Percentiles rank a stretch among this genome's conserved stretches.
Evolutionary conservation across 2,329 filamentous ascomycete species (phyloP).

Genomic region (Fusarium continuum): DNA sequence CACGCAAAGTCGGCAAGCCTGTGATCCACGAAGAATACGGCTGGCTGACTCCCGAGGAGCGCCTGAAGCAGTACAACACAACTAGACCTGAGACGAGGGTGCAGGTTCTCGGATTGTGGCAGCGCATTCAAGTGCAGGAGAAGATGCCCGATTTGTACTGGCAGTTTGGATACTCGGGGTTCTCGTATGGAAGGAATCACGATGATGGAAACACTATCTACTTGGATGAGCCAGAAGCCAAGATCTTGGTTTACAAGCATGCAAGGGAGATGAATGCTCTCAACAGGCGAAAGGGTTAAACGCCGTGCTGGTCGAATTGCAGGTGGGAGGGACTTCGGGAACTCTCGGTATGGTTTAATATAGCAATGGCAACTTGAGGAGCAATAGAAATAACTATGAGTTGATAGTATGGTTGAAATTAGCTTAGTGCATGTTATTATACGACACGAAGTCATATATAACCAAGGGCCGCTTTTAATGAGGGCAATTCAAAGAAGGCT

Average conservation of each 20-base stretch:
- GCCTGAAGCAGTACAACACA: slow-evolving; percentile 53
- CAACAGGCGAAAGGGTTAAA: slow-evolving; percentile 6
- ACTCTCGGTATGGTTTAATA: too few species aligned
- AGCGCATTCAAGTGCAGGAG: slow-evolving; percentile 57
- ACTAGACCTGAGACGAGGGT: slow-evolving; percentile 54
- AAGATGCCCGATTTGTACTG: slow-evolving; percentile 64
- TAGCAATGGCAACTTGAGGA: too few species aligned
- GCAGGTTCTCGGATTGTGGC: slow-evolving; percentile 60
- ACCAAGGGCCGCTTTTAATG: too few species aligned
- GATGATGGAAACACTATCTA: slow-evolving; percentile 67
- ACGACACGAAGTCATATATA: too few species aligned
- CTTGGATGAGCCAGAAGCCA: slow-evolving; percentile 59
- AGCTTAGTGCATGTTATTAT: too few species aligned
- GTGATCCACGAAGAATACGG: slow-evolving; percentile 59
- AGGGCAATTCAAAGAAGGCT: too few species aligned
- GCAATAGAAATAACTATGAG: too few species aligned
- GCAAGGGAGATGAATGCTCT: slow-evolving; percentile 51
- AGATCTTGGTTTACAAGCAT: slow-evolving; percentile 55
- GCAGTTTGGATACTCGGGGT: slow-evolving; percentile 63
- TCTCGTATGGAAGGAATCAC: slow-evolving; percentile 63
- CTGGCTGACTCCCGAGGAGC: slow-evolving; percentile 57
- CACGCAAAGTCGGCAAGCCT: slow-evolving; percentile 55
- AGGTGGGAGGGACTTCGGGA: not conserved
- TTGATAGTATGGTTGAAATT: too few species aligned
- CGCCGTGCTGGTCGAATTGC: not conserved